Evolutionary conservation across 2,329 filamentous ascomycete species (phyloP).

Genomic region (Monilinia polystroma): DNA sequence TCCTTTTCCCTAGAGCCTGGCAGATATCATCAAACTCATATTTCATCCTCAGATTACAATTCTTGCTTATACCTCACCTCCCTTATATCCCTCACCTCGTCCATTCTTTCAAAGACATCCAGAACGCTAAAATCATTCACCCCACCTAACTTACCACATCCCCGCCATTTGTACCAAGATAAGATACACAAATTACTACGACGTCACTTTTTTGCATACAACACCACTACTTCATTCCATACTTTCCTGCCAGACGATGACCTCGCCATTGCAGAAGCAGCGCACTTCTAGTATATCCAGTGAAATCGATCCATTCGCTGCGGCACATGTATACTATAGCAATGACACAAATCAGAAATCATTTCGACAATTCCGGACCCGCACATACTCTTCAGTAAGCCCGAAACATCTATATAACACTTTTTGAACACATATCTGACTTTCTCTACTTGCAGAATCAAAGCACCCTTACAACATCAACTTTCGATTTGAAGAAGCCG

Average conservation of each 20-base stretch:
- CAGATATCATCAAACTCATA: neutral
- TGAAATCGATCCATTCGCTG: conserved; percentile 38
- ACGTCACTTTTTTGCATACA: neutral
- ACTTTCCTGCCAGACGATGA: conserved; percentile 28
- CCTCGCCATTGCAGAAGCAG: conserved; percentile 28
- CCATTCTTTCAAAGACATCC: neutral
- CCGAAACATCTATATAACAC: neutral
- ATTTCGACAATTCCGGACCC: conserved; percentile 35
- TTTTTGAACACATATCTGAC: conserved; percentile 21
- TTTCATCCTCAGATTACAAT: neutral
- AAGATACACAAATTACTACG: neutral
- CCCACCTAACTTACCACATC: neutral
- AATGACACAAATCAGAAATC: conserved; percentile 31
- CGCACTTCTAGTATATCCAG: conserved; percentile 30
- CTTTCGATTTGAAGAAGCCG: conserved; percentile 33
- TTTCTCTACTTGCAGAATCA: conserved; percentile 29
- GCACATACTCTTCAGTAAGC: conserved; percentile 39
- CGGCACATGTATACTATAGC: conserved; percentile 40
- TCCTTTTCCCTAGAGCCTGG: neutral
- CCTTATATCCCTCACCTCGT: neutral
- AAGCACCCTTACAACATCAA: conserved; percentile 25
- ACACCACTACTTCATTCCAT: neutral
- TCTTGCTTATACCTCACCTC: too few relatives aligned
- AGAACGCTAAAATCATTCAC: neutral
- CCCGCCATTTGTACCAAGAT: neutral